Evolutionary conservation across 176 grass and related monocot species (phyloP).

Genomic region (Oryza rufipogon): DNA sequence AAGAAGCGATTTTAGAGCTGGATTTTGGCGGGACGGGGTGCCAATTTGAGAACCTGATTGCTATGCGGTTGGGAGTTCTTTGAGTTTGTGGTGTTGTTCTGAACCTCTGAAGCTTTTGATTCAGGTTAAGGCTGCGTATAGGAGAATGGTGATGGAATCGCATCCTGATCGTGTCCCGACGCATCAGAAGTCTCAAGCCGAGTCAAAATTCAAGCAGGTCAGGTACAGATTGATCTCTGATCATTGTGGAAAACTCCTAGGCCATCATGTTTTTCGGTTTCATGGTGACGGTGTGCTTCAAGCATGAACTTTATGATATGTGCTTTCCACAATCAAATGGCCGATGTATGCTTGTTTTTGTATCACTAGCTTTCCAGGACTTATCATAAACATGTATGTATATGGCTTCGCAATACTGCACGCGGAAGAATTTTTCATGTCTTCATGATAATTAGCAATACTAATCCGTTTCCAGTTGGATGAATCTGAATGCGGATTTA

Average conservation of each 20-base stretch:
- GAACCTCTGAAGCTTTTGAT: slow-evolving; percentile 7
- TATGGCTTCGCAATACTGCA: too few relatives aligned
- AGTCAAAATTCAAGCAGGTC: slow-evolving; percentile 82
- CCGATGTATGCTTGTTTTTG: background rate
- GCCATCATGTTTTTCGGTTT: background rate
- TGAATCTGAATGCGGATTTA: background rate
- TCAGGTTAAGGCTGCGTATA: slow-evolving; percentile 85
- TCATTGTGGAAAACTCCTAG: background rate
- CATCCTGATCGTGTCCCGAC: slow-evolving; percentile 70
- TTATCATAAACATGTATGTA: background rate
- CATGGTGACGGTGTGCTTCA: background rate
- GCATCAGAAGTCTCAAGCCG: slow-evolving; percentile 72
- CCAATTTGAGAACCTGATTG: background rate
- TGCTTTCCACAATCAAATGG: background rate
- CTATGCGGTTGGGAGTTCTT: background rate
- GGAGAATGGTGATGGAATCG: slow-evolving; percentile 71
- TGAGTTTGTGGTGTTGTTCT: background rate
- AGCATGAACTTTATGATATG: background rate
- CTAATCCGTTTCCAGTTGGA: background rate
- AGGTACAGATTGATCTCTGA: slow-evolving; percentile 16
- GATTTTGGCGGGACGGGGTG: background rate
- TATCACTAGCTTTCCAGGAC: background rate
- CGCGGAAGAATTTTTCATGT: background rate
- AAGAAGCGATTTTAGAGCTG: background rate
- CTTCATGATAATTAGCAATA: background rate